A percentile compares a stretch with the other conserved stretches of the same genome.
These are phyloP conservation scores for Scleromitrula shiraiana DNA, from an alignment of 2,329 filamentous ascomycete species.

Conservation along the genomic window DNA sequence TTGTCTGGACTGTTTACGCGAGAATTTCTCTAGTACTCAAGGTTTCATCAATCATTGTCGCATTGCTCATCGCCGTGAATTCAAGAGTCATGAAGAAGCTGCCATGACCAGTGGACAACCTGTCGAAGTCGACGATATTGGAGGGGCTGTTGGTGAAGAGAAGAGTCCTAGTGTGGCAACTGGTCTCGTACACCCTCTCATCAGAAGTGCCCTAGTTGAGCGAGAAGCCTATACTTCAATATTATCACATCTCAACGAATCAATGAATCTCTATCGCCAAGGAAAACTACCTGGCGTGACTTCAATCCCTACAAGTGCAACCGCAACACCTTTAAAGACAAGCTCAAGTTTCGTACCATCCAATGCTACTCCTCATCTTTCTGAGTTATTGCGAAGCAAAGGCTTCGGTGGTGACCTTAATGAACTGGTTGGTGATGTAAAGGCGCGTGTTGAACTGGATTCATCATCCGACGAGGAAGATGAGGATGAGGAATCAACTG, in stretches of 20 bases:
- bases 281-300: constrained; percentile 43
- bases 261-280: constrained; percentile 43
- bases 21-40: constrained; percentile 92
- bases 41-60: constrained; percentile 99
- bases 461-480: constrained; percentile 47
- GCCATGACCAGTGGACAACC: constrained; percentile 80
- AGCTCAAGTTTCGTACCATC: constrained; percentile 42
- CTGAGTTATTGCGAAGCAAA: constrained; percentile 52
- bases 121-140: constrained; percentile 60
- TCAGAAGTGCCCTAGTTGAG: constrained; percentile 47
- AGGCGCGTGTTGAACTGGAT: constrained; percentile 43
- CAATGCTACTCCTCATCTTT: constrained; percentile 57
- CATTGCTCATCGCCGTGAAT: constrained; percentile 87
- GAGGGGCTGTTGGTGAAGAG: constrained; percentile 39
- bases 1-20: constrained; percentile 79
- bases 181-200: constrained; percentile 55
- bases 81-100: constrained; percentile 92
- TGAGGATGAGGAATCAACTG: constrained; percentile 39
- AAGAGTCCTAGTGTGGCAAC: constrained; percentile 26
- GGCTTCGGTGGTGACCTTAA: constrained; percentile 55
- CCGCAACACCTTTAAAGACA: constrained; percentile 16
- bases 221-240: constrained; percentile 44
- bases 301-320: constrained; percentile 34
- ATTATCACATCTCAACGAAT: constrained; percentile 45
- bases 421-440: constrained; percentile 53